Base-by-base conservation (phyloP, 768 basidiomycete genomes). In the Russula emetica region DNA sequence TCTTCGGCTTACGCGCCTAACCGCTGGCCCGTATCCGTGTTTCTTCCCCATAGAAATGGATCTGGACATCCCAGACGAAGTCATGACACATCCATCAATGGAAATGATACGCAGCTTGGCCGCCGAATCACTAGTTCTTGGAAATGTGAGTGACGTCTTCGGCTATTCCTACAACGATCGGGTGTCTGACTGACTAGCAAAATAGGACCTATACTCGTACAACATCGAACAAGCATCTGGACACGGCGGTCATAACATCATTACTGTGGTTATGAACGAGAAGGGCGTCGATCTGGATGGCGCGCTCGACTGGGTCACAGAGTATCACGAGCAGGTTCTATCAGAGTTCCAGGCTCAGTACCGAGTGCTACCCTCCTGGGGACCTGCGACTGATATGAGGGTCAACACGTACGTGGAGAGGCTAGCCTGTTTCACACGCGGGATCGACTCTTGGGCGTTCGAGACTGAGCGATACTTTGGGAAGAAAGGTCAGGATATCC, bases 41-140 rank as follows among this genome's bases (percentile, higher is more conserved):
- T 78, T 78, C 59, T 76, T 74, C 11, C 68, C 78, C 7, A 40
- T 67, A 36, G 75, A 80, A 22, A 64, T 78, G 7, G 67, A 73
- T 7, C 57, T 81, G 44, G 71, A 80, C 57, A 69, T 82, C n/a
- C 79, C 74, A 0, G 76, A 80, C n/a, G 71, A 78, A 9, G 74
- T 79, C 14, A 72, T 82, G 59, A 59, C 71, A 0, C 78, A 83
- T 53, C 77, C 79, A 0, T 60, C 71, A n/a, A 63, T 83, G 7
- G 57, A 65, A 18, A 66, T 71, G 18, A 70, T 83, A 32, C 58
- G 71, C 0, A 51, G 62, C 1, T 55, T 70, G 10, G 62, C 71
- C 18, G 70, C 72, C 2, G 80, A 81, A 58, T 72, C 83, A 54
- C 55, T 78, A 67, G 58, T 79, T 28, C 72, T 76, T 10, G 64